Evolutionary conservation across 164 flowering plant species (phyloP).

Genomic region (Buxus sempervirens): DNA sequence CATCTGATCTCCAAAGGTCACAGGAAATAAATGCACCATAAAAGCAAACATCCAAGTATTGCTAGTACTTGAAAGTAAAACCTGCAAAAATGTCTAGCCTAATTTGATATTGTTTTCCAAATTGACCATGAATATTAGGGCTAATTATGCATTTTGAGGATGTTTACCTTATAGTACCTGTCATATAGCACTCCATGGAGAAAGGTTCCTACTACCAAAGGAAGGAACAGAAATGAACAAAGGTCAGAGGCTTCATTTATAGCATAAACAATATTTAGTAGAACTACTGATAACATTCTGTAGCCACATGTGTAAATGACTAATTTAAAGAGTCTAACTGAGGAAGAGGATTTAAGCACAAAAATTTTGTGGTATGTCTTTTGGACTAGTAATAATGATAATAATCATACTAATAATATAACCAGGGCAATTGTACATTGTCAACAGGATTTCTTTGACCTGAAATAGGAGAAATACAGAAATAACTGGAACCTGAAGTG

Average conservation of each 20-base stretch:
- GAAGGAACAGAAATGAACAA: neutral
- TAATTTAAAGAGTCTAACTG: no score
- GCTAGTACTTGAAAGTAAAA: neutral
- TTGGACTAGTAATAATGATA: no score
- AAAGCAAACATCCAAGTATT: neutral
- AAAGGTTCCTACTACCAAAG: neutral
- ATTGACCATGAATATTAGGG: neutral
- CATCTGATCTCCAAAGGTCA: neutral
- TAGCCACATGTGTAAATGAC: no score
- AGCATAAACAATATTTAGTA: no score
- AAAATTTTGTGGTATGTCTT: no score
- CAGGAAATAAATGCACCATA: neutral
- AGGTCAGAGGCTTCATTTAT: neutral
- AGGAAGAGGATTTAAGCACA: no score
- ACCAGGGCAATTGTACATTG: no score
- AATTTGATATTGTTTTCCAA: neutral
- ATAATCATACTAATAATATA: no score
- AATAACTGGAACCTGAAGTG: no score
- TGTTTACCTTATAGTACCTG: conserved; percentile 20
- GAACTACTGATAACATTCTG: no score
- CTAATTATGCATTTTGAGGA: neutral
- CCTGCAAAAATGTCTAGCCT: neutral
- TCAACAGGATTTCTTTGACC: no score
- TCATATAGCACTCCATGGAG: conserved; percentile 17
- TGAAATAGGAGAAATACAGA: no score